A percentile compares a stretch with the other conserved stretches of the same genome.
Conservation (phyloP, 805 yeast species). For the Kazachstania taianensis region DNA sequence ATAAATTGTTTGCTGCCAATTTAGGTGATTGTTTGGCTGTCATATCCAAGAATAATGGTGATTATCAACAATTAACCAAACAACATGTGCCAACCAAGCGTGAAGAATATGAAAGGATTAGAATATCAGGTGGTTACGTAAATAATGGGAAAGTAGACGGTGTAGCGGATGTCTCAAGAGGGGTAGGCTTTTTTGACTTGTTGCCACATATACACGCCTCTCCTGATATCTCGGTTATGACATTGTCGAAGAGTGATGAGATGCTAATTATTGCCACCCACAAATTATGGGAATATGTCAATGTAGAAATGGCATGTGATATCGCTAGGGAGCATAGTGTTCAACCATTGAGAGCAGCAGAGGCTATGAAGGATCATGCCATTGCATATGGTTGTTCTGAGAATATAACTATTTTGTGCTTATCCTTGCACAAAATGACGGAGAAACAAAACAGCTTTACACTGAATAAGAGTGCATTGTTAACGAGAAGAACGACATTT, state of each 20-base stretch:
- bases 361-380: constrained; percentile 86
- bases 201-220: constrained; percentile 84
- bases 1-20: constrained; percentile 67
- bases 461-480: constrained; percentile 32
- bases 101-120: constrained; percentile 71
- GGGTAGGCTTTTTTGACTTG: constrained; percentile 80
- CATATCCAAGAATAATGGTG: constrained; percentile 72
- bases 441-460: constrained; percentile 27
- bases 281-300: constrained; percentile 76
- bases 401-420: constrained; percentile 69
- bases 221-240: constrained; percentile 61
- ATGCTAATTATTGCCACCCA: constrained; percentile 75
- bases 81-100: constrained; percentile 78
- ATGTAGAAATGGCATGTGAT: constrained; percentile 82
- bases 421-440: constrained; percentile 48
- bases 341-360: constrained; percentile 87
- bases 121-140: constrained; percentile 88
- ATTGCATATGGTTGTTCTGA: constrained; percentile 82
- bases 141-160: constrained; percentile 82
- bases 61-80: constrained; percentile 57
- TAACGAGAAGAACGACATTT: constrained; percentile 42
- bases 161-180: constrained; percentile 71
- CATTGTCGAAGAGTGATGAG: constrained; percentile 63
- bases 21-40: constrained; percentile 86
- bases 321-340: constrained; percentile 71